phyloP scores from a whole-genome alignment of 1,284 basidiomycete species.

The Sphaerobolus stellatus region DNA sequence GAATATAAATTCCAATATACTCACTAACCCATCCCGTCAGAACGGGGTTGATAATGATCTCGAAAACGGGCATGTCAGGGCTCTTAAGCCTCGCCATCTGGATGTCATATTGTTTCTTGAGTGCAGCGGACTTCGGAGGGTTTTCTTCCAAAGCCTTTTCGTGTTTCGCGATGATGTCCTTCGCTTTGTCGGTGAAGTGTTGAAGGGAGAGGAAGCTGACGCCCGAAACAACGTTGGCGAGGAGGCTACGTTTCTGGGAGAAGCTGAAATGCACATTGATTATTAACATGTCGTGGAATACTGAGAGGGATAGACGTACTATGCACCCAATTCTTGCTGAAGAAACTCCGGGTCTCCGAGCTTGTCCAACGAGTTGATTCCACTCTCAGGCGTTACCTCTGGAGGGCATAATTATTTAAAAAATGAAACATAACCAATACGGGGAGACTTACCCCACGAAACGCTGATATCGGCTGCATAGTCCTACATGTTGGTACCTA shows the following conservation, averaged over 20 bases:
- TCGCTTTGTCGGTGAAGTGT: constrained; percentile 12
- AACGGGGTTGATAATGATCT: constrained; percentile 18
- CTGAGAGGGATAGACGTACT: constrained; percentile 22
- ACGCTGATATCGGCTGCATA: constrained; percentile 18
- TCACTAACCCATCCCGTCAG: background rate
- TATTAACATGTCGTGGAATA: no score
- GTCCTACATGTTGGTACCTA: constrained; percentile 35
- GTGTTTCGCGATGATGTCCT: background rate
- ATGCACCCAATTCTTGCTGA: constrained; percentile 18
- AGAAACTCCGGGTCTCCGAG: constrained; percentile 15
- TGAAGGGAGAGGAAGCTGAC: constrained; percentile 22
- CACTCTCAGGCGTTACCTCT: no score
- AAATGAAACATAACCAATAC: no score
- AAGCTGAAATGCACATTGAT: no score
- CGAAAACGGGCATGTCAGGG: constrained; percentile 18
- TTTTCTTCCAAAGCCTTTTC: background rate
- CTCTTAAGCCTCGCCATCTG: constrained; percentile 24
- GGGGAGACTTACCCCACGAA: background rate
- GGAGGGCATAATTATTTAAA: no score
- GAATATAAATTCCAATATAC: background rate
- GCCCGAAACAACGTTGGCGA: constrained; percentile 8
- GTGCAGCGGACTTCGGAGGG: background rate
- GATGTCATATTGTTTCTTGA: constrained; percentile 25
- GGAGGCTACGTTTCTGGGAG: constrained; percentile 4
- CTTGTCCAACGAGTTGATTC: constrained; percentile 22